Percentiles rank a stretch among this genome's conserved stretches.
Conservation (phyloP, 1,139 yeast genomes). For the Yamadazyma diddensiae region DNA sequence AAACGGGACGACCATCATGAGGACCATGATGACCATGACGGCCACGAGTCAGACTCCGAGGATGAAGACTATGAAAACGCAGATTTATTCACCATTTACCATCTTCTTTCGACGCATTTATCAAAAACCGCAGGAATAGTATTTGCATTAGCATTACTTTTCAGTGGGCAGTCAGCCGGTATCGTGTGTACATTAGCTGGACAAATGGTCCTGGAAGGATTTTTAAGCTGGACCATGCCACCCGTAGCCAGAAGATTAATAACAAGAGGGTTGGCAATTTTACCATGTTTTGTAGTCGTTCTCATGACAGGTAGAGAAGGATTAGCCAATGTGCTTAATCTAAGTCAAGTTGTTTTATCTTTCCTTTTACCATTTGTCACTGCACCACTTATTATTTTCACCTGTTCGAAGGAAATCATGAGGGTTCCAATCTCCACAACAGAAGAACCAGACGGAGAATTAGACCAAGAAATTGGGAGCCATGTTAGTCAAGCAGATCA, state of each 20-base stretch:
- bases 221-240: constrained; percentile 75
- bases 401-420: constrained; percentile 75
- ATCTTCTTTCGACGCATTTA: constrained; percentile 65
- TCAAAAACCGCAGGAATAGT: constrained; percentile 92
- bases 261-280: constrained; percentile 80
- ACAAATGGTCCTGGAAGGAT: constrained; percentile 95
- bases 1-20: constrained; percentile 9
- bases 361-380: constrained; percentile 83
- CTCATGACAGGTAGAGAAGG: constrained; percentile 81
- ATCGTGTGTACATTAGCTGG: constrained; percentile 97
- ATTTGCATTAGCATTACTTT: constrained; percentile 86
- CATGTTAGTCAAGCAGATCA: constrained; percentile 4
- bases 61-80: constrained; percentile 55
- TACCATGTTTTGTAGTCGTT: constrained; percentile 85
- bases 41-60: constrained; percentile 47
- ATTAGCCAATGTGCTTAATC: constrained; percentile 72
- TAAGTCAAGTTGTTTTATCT: constrained; percentile 85
- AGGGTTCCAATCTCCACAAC: constrained; percentile 47
- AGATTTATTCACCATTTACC: constrained; percentile 82
- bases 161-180: constrained; percentile 98
- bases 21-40: constrained; percentile 22
- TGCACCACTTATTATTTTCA: constrained; percentile 86
- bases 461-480: constrained; percentile 17
- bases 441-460: constrained; percentile 25
- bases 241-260: constrained; percentile 85